Conservation (phyloP, 495 filamentous ascomycete species). For the Aspergillus baeticus region DNA sequence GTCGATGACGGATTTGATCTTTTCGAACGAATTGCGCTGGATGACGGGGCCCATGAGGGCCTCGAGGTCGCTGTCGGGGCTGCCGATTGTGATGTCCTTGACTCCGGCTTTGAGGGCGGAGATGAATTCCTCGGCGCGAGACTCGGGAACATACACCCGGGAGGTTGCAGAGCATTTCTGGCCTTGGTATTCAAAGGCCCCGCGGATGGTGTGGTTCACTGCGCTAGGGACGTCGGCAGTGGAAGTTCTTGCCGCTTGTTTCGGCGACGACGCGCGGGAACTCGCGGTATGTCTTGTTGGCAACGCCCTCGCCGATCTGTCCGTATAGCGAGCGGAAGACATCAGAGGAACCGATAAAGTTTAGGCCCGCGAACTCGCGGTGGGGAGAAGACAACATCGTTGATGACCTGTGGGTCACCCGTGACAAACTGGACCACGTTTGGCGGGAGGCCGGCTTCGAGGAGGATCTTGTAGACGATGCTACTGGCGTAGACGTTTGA, state of each 20-base stretch:
- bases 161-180: conserved; percentile 88
- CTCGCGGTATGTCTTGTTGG: conserved; percentile 64
- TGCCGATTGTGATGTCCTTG: conserved; percentile 50
- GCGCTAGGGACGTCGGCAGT: conserved; percentile 76
- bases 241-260: conserved; percentile 92
- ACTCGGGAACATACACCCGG: conserved; percentile 69
- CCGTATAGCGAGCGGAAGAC: conserved; percentile 78
- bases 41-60: conserved; percentile 81
- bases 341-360: conserved; percentile 78
- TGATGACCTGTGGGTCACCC: conserved; percentile 74
- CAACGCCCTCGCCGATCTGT: conserved; percentile 66
- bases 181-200: conserved; percentile 86
- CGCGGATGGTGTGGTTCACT: conserved; percentile 76
- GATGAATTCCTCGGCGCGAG: conserved; percentile 60
- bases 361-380: conserved; percentile 70
- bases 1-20: conserved; percentile 66
- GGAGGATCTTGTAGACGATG: conserved; percentile 76
- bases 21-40: conserved; percentile 68
- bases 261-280: conserved; percentile 85
- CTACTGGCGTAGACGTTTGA: conserved; percentile 72
- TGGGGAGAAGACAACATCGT: conserved; percentile 64
- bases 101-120: conserved; percentile 46
- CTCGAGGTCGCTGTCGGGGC: conserved; percentile 55
- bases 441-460: conserved; percentile 79
- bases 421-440: conserved; percentile 83